Conservation (phyloP, 2,329 filamentous ascomycete genomes). For the Triangularia verruculosa region DNA sequence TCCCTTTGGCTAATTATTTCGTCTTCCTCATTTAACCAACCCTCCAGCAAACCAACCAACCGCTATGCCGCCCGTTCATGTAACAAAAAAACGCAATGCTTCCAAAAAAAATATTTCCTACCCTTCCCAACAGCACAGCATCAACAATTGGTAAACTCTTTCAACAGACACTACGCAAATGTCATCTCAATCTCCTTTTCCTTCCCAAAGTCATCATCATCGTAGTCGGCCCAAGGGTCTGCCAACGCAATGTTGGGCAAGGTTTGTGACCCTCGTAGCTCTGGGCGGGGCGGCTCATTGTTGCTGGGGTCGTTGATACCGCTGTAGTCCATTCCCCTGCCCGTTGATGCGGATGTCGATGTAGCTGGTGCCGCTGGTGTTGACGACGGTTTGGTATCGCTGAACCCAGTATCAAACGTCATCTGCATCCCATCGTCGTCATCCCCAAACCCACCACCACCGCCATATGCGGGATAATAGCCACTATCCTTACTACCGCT, state of each 20-base stretch:
- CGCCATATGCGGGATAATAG: slow-evolving; percentile 16
- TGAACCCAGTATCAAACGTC: slow-evolving; percentile 67
- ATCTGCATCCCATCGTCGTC: slow-evolving; percentile 59
- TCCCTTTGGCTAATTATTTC: background rate
- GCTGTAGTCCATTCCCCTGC: background rate
- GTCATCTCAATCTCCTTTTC: slow-evolving; percentile 79
- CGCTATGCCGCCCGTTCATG: background rate
- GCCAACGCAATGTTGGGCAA: slow-evolving; percentile 49
- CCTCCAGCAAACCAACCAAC: background rate
- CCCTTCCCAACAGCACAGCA: background rate
- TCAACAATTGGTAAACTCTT: too few species aligned
- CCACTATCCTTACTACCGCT: slow-evolving; percentile 26
- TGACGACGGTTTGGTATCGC: slow-evolving; percentile 34
- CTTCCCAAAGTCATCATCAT: slow-evolving; percentile 66
- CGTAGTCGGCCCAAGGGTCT: slow-evolving; percentile 68
- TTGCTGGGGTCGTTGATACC: background rate
- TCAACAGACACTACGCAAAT: slow-evolving; percentile 58
- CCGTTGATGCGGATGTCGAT: slow-evolving; percentile 34
- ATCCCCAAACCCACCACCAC: slow-evolving; percentile 22
- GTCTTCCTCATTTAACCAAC: background rate
- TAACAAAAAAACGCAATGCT: background rate
- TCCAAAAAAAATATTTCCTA: background rate
- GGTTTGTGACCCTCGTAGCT: slow-evolving; percentile 45
- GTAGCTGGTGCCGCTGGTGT: slow-evolving; percentile 28
- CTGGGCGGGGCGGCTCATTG: slow-evolving; percentile 35